Conservation (phyloP, 2,329 filamentous ascomycete genomes). For the Neofusicoccum sp. region DNA sequence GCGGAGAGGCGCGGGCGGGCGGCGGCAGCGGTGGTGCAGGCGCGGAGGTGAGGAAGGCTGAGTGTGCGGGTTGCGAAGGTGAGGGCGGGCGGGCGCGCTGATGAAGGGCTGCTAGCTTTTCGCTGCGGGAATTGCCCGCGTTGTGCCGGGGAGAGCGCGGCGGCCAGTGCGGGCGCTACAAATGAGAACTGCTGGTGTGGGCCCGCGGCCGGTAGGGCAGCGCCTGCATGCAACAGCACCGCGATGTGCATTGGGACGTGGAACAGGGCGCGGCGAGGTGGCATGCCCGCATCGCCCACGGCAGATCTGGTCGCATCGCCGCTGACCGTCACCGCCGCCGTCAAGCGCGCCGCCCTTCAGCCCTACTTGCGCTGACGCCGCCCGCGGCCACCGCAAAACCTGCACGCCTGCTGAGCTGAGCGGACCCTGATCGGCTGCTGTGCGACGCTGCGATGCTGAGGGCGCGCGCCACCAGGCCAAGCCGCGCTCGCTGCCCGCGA, state of each 20-base stretch:
- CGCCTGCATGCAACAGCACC: constrained; percentile 6
- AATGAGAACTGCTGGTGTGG: constrained; percentile 10
- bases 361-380: constrained; percentile 7
- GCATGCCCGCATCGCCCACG: too few relatives aligned
- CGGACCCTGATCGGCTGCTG: constrained; percentile 14
- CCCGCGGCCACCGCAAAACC: background rate
- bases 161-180: constrained; percentile 1
- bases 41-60: background rate
- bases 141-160: constrained; percentile 13
- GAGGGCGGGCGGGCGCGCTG: background rate
- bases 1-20: constrained; percentile 12
- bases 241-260: background rate
- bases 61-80: background rate
- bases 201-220: background rate
- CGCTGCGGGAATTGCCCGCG: constrained; percentile 15
- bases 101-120: constrained; percentile 15
- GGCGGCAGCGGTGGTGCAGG: background rate
- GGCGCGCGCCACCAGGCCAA: background rate
- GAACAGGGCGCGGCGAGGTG: background rate
- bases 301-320: constrained; percentile 1
- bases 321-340: constrained; percentile 12
- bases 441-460: background rate
- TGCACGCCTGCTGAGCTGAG: background rate
- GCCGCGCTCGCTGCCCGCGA: background rate
- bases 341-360: constrained; percentile 1